Percentiles rank a stretch among this genome's conserved stretches.
phyloP scores from a whole-genome alignment of 371 early-diverging fungal species.

The Blakeslea trispora region DNA sequence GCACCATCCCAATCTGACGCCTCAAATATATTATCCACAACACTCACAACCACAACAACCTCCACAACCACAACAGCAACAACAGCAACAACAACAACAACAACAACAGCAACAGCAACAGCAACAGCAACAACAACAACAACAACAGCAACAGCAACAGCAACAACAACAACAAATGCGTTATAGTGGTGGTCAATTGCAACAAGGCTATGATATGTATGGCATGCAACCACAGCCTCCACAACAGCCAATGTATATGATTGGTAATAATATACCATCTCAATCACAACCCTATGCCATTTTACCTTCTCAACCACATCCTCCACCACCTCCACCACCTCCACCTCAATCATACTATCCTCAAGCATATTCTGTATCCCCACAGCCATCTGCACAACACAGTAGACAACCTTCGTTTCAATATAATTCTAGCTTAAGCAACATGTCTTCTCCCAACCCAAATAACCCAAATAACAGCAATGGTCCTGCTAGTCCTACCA shows the following conservation, averaged over 20 bases:
- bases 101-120: conserved; percentile 19
- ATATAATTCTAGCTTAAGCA: conserved; percentile 9
- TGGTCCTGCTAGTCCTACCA: conserved; percentile 27
- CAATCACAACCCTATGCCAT: conserved; percentile 11
- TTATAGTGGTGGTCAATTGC: conserved; percentile 4
- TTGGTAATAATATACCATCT: conserved; percentile 12
- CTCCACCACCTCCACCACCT: conserved; percentile 16
- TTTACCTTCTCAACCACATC: conserved; percentile 12
- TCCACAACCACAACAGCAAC: conserved; percentile 12
- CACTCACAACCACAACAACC: conserved; percentile 18
- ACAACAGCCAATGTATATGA: conserved; percentile 16
- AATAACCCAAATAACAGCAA: neutral
- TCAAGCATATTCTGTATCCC: conserved; percentile 17
- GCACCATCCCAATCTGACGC: neutral
- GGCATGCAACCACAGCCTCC: conserved; percentile 23
- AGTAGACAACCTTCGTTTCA: conserved; percentile 23
- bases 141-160: conserved; percentile 16
- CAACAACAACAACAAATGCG: conserved; percentile 17
- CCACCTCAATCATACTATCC: conserved; percentile 18
- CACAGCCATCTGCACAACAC: conserved; percentile 21
- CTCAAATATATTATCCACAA: conserved; percentile 19
- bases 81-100: conserved; percentile 19
- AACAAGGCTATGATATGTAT: conserved; percentile 42
- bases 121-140: conserved; percentile 17
- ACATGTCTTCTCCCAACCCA: conserved; percentile 20